Evolutionary conservation across 148 eudicot genomes (phyloP), one percentile per base, ranked within the genome.

Genomic region (Rhododendron molle): DNA sequence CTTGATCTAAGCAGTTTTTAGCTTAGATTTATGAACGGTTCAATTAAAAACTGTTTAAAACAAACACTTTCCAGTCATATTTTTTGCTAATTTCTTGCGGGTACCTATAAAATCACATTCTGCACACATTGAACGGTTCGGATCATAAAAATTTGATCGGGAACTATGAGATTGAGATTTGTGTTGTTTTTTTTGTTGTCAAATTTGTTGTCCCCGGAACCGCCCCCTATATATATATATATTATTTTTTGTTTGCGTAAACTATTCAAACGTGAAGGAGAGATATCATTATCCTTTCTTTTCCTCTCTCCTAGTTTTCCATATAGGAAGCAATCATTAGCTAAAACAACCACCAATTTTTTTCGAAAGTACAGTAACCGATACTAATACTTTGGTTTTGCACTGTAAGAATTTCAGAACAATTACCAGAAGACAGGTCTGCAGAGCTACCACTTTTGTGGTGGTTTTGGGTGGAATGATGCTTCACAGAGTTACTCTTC

Each of bases 401-500:
- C 60, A 49, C 18, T 28, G 36, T 34, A 83, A 16, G 72, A 28
- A n/a, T 47, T 32, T 38, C 14, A 76, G 15, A 60, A 89, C 7
- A 76, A 40, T 67, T 88, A 90, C 90, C 90, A 50, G 86, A 88
- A 84, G 86, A 85, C 32, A 26, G 56, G 78, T 83, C 83, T 20
- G 26, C 69, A 65, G 65, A 46, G 81, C 90, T 88, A 81, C 88
- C 86, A 86, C 38, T 69, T 21, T 83, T 85, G 69, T 69, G 89
- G 73, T 91, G 86, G 88, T 44, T 77, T 56, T 50, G 85, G 67
- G 81, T 20, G 60, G 43, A 81, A 47, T 56, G 80, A 73, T 90
- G 91, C 78, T 86, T 89, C 60, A 56, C 81, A 76, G 83, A 73
- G 71, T 80, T 83, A 46, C 87, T 83, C 83, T 87, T 92, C 26